phyloP scores from a whole-genome alignment of 163 green algal genomes.

The Prototheca wickerhamii region DNA sequence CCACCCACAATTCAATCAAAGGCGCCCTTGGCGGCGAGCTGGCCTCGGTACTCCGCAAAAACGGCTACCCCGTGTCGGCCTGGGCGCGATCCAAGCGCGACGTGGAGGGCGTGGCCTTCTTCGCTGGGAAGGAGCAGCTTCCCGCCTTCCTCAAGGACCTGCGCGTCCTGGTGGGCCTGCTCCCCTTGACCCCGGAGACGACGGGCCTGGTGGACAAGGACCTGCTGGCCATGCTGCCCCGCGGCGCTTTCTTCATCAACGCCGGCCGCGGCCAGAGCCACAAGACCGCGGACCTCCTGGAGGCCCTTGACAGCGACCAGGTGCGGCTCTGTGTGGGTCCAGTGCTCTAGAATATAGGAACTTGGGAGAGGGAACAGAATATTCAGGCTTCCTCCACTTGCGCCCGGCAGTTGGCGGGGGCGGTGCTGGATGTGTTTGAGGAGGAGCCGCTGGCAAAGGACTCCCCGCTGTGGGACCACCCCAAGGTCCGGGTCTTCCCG shows the following conservation, averaged over 20 bases:
- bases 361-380: neutral
- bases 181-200: constrained; percentile 48
- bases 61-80: constrained; percentile 37
- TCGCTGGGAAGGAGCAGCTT: constrained; percentile 28
- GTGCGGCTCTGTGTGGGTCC: neutral
- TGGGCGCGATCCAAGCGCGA: constrained; percentile 27
- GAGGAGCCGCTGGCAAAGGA: constrained; percentile 62
- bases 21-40: neutral
- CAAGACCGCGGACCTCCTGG: constrained; percentile 42
- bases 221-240: constrained; percentile 44
- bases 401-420: neutral
- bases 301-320: constrained; percentile 31
- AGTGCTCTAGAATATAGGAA: neutral
- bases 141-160: constrained; percentile 21
- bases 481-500: constrained; percentile 26
- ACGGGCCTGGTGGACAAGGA: constrained; percentile 33
- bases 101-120: constrained; percentile 4
- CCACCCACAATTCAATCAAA: no score
- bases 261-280: constrained; percentile 42
- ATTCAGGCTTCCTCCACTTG: neutral
- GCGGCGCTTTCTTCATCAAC: constrained; percentile 43
- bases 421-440: constrained; percentile 73
- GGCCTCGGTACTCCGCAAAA: constrained; percentile 11
- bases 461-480: constrained; percentile 59
- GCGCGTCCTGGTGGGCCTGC: constrained; percentile 49